These are phyloP conservation scores for Heterobasidion irregulare DNA, from an alignment of 1,284 basidiomycete species.

Conservation along the genomic window DNA sequence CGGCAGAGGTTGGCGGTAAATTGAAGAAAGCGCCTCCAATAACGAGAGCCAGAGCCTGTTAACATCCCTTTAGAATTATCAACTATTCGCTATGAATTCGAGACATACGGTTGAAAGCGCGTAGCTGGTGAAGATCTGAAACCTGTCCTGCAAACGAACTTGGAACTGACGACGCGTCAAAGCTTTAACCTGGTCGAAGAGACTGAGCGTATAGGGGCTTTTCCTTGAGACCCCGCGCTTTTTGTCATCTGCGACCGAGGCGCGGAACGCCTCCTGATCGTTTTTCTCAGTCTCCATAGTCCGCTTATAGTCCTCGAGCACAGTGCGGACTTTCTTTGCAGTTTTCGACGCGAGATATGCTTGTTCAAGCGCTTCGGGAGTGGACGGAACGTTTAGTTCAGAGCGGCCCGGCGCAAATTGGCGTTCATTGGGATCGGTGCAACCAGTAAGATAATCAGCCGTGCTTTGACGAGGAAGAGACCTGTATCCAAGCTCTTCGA, in stretches of 20 bases:
- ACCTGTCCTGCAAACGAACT: conserved; percentile 73
- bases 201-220: conserved; percentile 83
- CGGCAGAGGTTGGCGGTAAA: conserved; percentile 64
- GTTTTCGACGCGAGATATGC: conserved; percentile 55
- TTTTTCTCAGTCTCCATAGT: conserved; percentile 55
- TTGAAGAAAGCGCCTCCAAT: conserved; percentile 73
- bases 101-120: conserved; percentile 40
- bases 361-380: conserved; percentile 64
- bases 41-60: conserved; percentile 55
- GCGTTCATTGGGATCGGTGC: conserved; percentile 82
- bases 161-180: conserved; percentile 73
- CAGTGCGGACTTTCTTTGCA: conserved; percentile 37
- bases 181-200: conserved; percentile 66
- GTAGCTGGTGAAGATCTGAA: conserved; percentile 73
- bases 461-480: conserved; percentile 68
- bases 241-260: conserved; percentile 75
- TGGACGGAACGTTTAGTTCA: conserved; percentile 58
- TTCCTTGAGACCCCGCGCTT: conserved; percentile 78
- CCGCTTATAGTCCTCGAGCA: conserved; percentile 58
- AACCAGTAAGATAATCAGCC: conserved; percentile 78
- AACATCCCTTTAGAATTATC: not conserved
- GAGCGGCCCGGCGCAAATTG: conserved; percentile 71
- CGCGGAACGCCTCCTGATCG: conserved; percentile 69
- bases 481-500: conserved; percentile 72
- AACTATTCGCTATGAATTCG: too few species aligned